Percentiles rank a stretch among this genome's conserved stretches.
Conservation (phyloP, 306 rosid genomes). For the Luffa acutangula region DNA sequence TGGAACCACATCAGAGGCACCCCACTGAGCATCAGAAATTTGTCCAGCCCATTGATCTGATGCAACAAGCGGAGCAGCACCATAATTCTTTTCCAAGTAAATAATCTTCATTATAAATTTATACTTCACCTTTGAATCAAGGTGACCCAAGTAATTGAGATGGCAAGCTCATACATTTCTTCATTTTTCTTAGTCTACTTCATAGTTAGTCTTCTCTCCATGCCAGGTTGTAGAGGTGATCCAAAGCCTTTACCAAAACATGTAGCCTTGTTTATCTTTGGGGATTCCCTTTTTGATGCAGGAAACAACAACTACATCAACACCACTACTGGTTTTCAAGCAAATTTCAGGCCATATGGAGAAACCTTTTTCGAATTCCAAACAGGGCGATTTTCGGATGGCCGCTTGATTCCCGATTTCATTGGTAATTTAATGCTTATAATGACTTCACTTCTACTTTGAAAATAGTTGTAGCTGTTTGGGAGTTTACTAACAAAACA, state of each 20-base stretch:
- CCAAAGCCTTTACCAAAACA: constrained; percentile 1
- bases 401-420: constrained; percentile 39
- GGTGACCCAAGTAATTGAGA: not conserved
- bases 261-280: constrained; percentile 26
- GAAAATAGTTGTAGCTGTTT: too few species aligned
- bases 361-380: constrained; percentile 38
- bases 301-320: constrained; percentile 38
- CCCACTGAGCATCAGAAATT: constrained; percentile 27
- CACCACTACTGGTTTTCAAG: not conserved
- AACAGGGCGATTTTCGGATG: constrained; percentile 36
- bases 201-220: not conserved
- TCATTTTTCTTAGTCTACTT: not conserved
- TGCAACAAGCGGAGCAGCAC: constrained; percentile 19
- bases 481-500: too few species aligned
- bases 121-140: not conserved
- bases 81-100: constrained; percentile 14
- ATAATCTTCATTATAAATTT: not conserved
- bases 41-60: constrained; percentile 35
- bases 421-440: constrained; percentile 17
- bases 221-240: not conserved
- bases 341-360: constrained; percentile 37
- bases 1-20: constrained; percentile 9
- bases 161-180: not conserved
- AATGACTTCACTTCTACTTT: too few species aligned
- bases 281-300: constrained; percentile 24